Evolutionary conservation across 2,329 filamentous ascomycete species (phyloP).

Genomic region (Hypoxylon sp.): DNA sequence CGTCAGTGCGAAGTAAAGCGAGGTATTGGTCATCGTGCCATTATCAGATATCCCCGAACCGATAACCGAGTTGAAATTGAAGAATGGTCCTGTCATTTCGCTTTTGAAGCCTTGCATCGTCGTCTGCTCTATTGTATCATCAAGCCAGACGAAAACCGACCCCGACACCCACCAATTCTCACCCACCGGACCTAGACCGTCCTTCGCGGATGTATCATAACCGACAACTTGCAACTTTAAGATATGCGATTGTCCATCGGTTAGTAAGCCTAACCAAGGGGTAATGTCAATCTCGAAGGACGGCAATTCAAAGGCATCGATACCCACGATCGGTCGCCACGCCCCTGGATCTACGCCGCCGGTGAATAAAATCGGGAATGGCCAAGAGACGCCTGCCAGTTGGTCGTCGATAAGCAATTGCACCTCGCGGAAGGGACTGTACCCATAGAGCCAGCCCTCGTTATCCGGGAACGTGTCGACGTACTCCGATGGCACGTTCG

Average conservation of each 20-base stretch:
- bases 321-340: slow-evolving; percentile 75
- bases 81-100: slow-evolving; percentile 31
- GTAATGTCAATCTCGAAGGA: slow-evolving; percentile 75
- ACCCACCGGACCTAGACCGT: slow-evolving; percentile 55
- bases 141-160: slow-evolving; percentile 71
- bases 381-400: slow-evolving; percentile 72
- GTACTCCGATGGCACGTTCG: slow-evolving; percentile 67
- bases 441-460: slow-evolving; percentile 63
- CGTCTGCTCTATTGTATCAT: slow-evolving; percentile 50
- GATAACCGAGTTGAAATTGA: slow-evolving; percentile 41
- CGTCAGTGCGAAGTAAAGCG: slow-evolving; percentile 42
- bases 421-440: slow-evolving; percentile 72
- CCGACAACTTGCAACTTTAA: slow-evolving; percentile 40
- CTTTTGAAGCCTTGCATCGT: slow-evolving; percentile 32
- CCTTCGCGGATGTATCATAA: slow-evolving; percentile 54
- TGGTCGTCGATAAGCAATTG: slow-evolving; percentile 70
- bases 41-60: slow-evolving; percentile 33
- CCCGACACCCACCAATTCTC: slow-evolving; percentile 72
- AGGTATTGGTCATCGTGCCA: slow-evolving; percentile 42
- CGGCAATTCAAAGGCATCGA: slow-evolving; percentile 72
- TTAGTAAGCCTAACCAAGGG: slow-evolving; percentile 67
- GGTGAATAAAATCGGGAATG: slow-evolving; percentile 75
- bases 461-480: slow-evolving; percentile 61
- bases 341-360: slow-evolving; percentile 72
- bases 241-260: slow-evolving; percentile 61